Conservation (phyloP, 176 grass and related monocot species). For the Pharus latifolius region DNA sequence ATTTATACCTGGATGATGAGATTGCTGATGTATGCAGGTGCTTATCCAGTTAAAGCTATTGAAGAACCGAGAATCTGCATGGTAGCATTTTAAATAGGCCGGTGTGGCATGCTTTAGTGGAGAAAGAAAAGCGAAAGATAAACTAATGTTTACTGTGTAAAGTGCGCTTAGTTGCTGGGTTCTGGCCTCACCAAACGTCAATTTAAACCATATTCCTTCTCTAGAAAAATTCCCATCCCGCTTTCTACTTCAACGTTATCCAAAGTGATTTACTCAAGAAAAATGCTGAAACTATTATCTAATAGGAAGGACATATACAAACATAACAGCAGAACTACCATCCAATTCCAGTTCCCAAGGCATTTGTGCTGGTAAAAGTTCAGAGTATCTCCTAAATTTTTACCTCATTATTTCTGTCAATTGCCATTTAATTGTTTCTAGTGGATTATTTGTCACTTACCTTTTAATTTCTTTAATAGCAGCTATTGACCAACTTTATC, state of each 20-base stretch:
- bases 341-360: background rate
- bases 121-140: slow-evolving; percentile 26
- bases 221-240: slow-evolving; percentile 25
- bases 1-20: slow-evolving; percentile 22
- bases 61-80: slow-evolving; percentile 20
- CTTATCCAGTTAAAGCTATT: slow-evolving; percentile 18
- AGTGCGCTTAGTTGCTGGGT: slow-evolving; percentile 37
- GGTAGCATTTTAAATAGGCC: slow-evolving; percentile 13
- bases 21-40: slow-evolving; percentile 10
- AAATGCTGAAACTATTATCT: background rate
- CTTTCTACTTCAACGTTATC: slow-evolving; percentile 1
- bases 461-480: background rate
- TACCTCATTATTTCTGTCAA: background rate
- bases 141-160: slow-evolving; percentile 17
- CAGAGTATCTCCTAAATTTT: background rate
- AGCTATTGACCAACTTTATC: background rate
- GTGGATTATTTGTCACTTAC: background rate
- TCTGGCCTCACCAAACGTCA: slow-evolving; percentile 16
- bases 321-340: background rate
- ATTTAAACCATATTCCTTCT: slow-evolving; percentile 31
- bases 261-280: slow-evolving; percentile 7
- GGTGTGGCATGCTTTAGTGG: slow-evolving; percentile 26
- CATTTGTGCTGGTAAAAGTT: background rate
- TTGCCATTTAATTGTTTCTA: background rate
- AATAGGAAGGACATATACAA: background rate